These are phyloP conservation scores for Thraustochytrium sp. DNA, from an alignment of 352 stramenopile species.

Conservation along the genomic window DNA sequence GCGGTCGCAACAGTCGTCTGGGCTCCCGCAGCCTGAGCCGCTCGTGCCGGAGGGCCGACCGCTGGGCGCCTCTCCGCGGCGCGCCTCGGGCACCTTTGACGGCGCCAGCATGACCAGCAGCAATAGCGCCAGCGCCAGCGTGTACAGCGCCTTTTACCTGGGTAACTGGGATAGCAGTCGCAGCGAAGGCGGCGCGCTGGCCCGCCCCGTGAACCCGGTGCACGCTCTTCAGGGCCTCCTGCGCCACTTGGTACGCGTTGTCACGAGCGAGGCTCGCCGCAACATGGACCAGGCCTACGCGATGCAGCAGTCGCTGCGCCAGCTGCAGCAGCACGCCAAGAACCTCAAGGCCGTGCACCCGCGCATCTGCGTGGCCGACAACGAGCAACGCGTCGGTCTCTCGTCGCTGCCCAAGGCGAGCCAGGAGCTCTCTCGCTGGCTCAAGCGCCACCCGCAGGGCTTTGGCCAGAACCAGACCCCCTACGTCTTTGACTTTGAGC, in stretches of 20 bases:
- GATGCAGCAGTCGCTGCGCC: neutral
- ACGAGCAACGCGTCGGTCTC: neutral
- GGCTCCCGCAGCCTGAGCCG: no score
- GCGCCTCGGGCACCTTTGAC: neutral
- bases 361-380: constrained; percentile 27
- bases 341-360: constrained; percentile 11
- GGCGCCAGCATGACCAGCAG: constrained; percentile 27
- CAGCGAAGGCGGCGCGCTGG: neutral
- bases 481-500: constrained; percentile 22
- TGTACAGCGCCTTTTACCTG: constrained; percentile 24
- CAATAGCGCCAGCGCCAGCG: neutral
- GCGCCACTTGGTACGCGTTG: neutral
- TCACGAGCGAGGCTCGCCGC: neutral
- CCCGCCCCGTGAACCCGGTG: constrained; percentile 10
- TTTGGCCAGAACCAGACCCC: constrained; percentile 31
- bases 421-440: neutral
- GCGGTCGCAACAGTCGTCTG: neutral
- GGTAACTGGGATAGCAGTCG: neutral
- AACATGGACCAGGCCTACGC: constrained; percentile 28
- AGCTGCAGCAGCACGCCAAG: constrained; percentile 26
- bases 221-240: constrained; percentile 20
- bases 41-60: neutral
- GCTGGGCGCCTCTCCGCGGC: neutral
- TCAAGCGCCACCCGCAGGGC: neutral
- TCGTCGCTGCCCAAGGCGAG: constrained; percentile 26